Evolutionary conservation across 768 basidiomycete species (phyloP), one percentile per base, ranked within the genome.

Genomic region (Aureoboletus auriporus): DNA sequence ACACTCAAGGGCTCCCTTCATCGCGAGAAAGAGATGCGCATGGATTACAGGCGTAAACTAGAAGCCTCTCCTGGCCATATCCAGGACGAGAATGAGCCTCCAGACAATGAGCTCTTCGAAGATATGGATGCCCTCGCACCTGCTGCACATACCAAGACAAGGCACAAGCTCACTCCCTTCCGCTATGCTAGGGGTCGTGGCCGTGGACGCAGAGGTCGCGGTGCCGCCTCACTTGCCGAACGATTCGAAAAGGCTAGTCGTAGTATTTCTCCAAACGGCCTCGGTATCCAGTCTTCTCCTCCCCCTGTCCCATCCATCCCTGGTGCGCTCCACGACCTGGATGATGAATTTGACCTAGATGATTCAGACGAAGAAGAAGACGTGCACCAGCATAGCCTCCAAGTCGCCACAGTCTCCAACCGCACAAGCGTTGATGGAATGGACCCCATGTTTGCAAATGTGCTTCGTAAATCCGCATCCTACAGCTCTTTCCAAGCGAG

Each of bases 401-500:
- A 64, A 3, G 65, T 66, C 33, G 61, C 70, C 34, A 58, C 66
- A 11, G 66, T 62, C 8, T 84, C 83, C 4, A 86, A 86, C 57
- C 75, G 83, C 31, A 79, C 79, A 6, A 88, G 84, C 57, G 77
- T 89, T 5, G 89, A 92, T 47, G 89, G 89, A 38, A 89, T 93
- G 86, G 91, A 93, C 52, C 91, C 92, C 9, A 76, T 71, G 1
- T 93, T 89, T 59, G 89, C 89, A 45, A 88, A 87, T 50, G 75
- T 90, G 12, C 79, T 92, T 39, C 79, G 79, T 47, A 82, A 83
- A 35, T 68, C 76, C 5, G 65, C 69, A 0, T 75, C 70, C 16
- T 64, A 68, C 40, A 70, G 68, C 35, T 71, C 74, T 3, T 41
- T 75, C n/a, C 66, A 63, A 3, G 75, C 76, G 30, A 62, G 71